Evolutionary conservation across 352 stramenopile genomes (phyloP).

Genomic region (Thalassiosira mediterranea): DNA sequence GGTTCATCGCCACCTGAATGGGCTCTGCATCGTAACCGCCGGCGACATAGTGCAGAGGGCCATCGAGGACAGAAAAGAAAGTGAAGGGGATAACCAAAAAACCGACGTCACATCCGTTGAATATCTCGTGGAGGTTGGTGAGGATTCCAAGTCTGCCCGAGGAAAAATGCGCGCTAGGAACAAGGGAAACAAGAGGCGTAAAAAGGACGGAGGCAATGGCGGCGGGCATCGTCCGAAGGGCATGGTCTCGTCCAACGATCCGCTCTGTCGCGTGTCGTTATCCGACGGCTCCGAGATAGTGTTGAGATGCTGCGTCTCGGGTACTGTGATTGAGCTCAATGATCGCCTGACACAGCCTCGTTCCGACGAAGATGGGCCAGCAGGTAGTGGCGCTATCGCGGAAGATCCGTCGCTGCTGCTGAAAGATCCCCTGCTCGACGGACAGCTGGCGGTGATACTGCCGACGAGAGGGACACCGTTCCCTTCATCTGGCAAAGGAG

Average conservation of each 20-base stretch:
- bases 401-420: constrained; percentile 39
- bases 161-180: constrained; percentile 56
- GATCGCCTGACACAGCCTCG: neutral
- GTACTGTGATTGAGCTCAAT: constrained; percentile 77
- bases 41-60: constrained; percentile 27
- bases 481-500: too few relatives aligned
- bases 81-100: neutral
- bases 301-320: constrained; percentile 66
- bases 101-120: constrained; percentile 35
- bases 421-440: constrained; percentile 71
- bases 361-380: neutral
- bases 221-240: constrained; percentile 30
- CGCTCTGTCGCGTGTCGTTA: constrained; percentile 39
- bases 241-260: constrained; percentile 36
- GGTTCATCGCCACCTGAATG: constrained; percentile 73
- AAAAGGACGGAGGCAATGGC: neutral
- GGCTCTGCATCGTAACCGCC: constrained; percentile 69
- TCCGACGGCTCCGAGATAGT: constrained; percentile 31
- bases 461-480: constrained; percentile 18
- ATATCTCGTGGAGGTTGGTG: constrained; percentile 43
- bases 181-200: constrained; percentile 41
- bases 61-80: neutral
- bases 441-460: constrained; percentile 69
- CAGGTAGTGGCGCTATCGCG: neutral
- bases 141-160: constrained; percentile 48